Evolutionary conservation across 2,329 filamentous ascomycete genomes (phyloP), one percentile per base, ranked within the genome.

Genomic region (Talaromyces amestolkiae): DNA sequence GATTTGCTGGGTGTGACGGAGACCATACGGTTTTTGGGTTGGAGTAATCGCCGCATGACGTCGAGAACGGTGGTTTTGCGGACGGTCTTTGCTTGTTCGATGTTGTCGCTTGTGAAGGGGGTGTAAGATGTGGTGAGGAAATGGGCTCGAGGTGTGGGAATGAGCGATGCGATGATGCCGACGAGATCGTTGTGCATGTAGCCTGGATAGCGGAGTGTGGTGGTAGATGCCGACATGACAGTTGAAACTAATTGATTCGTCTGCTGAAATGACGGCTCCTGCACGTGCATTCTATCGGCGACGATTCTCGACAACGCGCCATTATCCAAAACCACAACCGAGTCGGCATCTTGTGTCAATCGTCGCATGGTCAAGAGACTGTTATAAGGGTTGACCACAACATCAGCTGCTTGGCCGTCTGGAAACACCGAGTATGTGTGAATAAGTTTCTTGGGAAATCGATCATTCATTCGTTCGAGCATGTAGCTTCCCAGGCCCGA

Each of bases 171-270:
- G 65, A 99, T 86, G 72, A 99, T 98, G 78, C 94, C 95, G 74
- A 97, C 93, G 17, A 99, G 89, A 76, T 99, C 95, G 78, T 99
- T 99, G 83, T 99, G 95, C 95, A 99, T 99, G 81, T 99, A 99
- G 45, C 95, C 95, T 1, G 95, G 95, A 77, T 99, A 99, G 75
- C 95, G 87, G 60, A 99, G 87, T 2, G 96, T 97, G 10, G 94
- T 98, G 3, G 95, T 99, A 75, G 92, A 96, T 45, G 95, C 95
- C 41, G 93, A 97, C 95, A 99, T 99, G 77, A 99, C 96, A 1
- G 96, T 99, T 8, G 93, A 95, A 3, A 95, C 94, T 41, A 99
- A 85, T 78, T 98, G 95, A 76, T 99, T 99, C 1, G 95, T 99
- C 78, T 99, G 96, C 72, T 96, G 91, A 77, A 97, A 97, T 0